Evolutionary conservation across 148 eudicot genomes (phyloP), one percentile per base, ranked within the genome.

Genomic region (Simmondsia chinensis): DNA sequence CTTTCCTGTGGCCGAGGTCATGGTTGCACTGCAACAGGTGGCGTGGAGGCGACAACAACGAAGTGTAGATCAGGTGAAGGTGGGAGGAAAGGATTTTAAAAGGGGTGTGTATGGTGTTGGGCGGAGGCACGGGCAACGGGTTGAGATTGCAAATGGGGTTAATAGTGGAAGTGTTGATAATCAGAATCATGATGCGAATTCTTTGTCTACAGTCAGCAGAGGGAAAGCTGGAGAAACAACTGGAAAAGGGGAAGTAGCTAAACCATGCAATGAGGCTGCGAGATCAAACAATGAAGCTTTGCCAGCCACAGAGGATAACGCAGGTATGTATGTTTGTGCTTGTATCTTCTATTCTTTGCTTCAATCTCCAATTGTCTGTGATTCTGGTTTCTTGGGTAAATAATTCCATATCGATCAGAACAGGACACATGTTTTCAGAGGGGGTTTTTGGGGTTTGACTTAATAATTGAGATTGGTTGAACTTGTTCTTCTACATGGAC

Each of bases 21-120:
- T 46, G n/a, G 15, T 48, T 23, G 59, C 74, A 6, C 46, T 76
- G 51, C 72, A 76, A 28, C 74, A 76, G 57, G 82, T 49, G 33
- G 33, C 52, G 2, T 66, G 59, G 70, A 69, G 53, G 71, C 48
- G 63, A 56, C 68, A 64, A 22, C 60, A 24, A 17, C 55, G 30
- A 32, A 21, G 26, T 25, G 42, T 24, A 9, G 59, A 61, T 31
- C 62, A 13, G 15, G 46, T 31, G 13, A 66, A 43, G 75, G 52
- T 21, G 31, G 71, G 46, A 0, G 60, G 48, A 33, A 65, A 69
- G 56, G 79, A 70, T 38, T 65, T 56, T 29, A 68, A 28, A 66
- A 61, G 75, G 54, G 64, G 61, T 27, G 28, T 20, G 41, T 59
- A 50, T 42, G 58, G 61, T 33, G n/a, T 26, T 34, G 60, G 61